These are phyloP conservation scores for Hippophae rhamnoides DNA, from an alignment of 306 rosid species.

Conservation along the genomic window DNA sequence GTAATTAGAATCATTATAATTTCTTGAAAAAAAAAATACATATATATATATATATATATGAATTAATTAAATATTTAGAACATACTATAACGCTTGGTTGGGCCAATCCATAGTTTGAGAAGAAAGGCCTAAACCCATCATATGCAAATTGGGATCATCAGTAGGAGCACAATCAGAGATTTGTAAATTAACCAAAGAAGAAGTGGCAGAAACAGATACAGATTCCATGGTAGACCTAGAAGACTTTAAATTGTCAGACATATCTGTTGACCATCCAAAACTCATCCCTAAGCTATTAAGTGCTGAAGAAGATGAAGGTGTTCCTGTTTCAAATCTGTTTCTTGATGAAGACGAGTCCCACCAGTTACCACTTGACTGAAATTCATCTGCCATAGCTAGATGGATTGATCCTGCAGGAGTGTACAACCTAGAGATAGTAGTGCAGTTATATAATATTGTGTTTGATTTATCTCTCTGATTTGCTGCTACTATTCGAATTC, in stretches of 20 bases:
- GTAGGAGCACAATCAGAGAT: slow-evolving; percentile 24
- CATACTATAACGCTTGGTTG: slow-evolving; percentile 77
- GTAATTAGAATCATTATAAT: no score
- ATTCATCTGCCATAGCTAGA: slow-evolving; percentile 78
- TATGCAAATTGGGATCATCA: slow-evolving; percentile 54
- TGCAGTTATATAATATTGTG: background rate
- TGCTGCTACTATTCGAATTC: no score
- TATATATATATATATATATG: no score
- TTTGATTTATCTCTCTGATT: background rate
- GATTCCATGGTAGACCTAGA: slow-evolving; percentile 53
- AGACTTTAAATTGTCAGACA: slow-evolving; percentile 42
- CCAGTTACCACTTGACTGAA: slow-evolving; percentile 71
- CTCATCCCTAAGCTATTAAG: slow-evolving; percentile 41
- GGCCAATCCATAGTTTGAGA: slow-evolving; percentile 70
- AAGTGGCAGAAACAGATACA: slow-evolving; percentile 38
- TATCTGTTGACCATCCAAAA: slow-evolving; percentile 51
- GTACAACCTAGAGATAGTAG: no score
- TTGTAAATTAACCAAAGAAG: slow-evolving; percentile 7
- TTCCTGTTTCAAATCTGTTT: slow-evolving; percentile 53
- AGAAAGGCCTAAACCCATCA: slow-evolving; percentile 85
- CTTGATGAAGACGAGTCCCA: slow-evolving; percentile 53
- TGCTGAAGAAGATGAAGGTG: slow-evolving; percentile 60
- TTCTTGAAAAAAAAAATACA: no score
- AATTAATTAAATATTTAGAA: background rate
- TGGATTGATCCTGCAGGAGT: no score